phyloP scores from a whole-genome alignment of 2,329 filamentous ascomycete species.

The Penicillium brasilianum region DNA sequence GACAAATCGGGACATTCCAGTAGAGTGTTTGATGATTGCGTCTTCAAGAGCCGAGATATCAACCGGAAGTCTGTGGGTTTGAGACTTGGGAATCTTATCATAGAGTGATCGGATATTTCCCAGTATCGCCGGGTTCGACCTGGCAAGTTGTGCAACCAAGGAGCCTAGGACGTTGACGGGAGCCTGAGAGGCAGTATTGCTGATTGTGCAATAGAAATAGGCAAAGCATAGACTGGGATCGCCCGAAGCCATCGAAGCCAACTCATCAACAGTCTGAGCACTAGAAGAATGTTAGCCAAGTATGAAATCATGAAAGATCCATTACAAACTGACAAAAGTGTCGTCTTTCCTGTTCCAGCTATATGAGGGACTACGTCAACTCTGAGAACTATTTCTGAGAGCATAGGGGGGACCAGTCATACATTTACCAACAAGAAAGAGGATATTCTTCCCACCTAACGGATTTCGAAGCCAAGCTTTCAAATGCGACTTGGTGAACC shows the following conservation, averaged over 20 bases:
- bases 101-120: conserved; percentile 19
- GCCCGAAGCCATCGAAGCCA: conserved; percentile 14
- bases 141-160: conserved; percentile 25
- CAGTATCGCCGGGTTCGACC: conserved; percentile 16
- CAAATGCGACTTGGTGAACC: conserved; percentile 26
- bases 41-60: conserved; percentile 22
- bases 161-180: conserved; percentile 25
- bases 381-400: not conserved
- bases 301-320: not conserved
- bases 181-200: conserved; percentile 22
- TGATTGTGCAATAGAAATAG: conserved; percentile 30
- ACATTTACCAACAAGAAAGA: conserved; percentile 30
- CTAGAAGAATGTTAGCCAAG: conserved; percentile 13
- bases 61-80: conserved; percentile 21
- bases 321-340: conserved; percentile 24
- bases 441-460: conserved; percentile 2
- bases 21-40: conserved; percentile 19
- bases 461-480: conserved; percentile 16
- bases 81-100: conserved; percentile 17
- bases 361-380: not conserved
- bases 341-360: conserved; percentile 30
- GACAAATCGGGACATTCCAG: conserved; percentile 11
- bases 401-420: not conserved
- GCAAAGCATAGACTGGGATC: conserved; percentile 15
- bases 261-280: conserved; percentile 25